Evolutionary conservation across 2,329 filamentous ascomycete genomes (phyloP).

Genomic region (Claviceps capensis): DNA sequence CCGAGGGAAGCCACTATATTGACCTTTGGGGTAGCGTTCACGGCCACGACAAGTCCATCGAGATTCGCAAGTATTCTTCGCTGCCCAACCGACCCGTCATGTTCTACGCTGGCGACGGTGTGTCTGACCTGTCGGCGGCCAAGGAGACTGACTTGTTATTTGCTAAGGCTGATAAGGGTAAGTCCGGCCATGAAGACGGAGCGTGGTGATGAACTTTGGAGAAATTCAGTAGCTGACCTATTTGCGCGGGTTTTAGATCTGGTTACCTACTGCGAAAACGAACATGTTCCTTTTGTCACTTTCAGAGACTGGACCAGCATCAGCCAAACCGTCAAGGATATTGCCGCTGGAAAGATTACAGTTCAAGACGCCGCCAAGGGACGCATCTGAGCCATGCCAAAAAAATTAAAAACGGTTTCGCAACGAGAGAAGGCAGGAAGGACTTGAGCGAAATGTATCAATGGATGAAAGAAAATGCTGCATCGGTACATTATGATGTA

Average conservation of each 20-base stretch:
- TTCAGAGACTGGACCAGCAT: slow-evolving; percentile 80
- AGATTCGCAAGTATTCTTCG: slow-evolving; percentile 74
- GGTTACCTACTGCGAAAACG: slow-evolving; percentile 70
- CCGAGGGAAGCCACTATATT: background rate
- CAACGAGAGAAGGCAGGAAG: too few species aligned
- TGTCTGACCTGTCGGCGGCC: slow-evolving; percentile 83
- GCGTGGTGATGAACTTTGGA: too few species aligned
- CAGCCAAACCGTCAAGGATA: slow-evolving; percentile 59
- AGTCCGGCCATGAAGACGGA: background rate
- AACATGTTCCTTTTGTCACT: slow-evolving; percentile 75
- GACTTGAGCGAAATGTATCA: too few species aligned
- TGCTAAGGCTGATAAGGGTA: slow-evolving; percentile 79
- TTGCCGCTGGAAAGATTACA: slow-evolving; percentile 57
- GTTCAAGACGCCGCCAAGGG: slow-evolving; percentile 55
- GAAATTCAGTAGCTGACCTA: background rate
- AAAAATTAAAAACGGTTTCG: background rate
- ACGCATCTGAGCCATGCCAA: slow-evolving; percentile 15
- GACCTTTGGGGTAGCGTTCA: slow-evolving; percentile 45
- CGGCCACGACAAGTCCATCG: slow-evolving; percentile 93
- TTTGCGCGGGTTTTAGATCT: slow-evolving; percentile 45
- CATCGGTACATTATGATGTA: background rate
- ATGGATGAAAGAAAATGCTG: background rate
- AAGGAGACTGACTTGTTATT: slow-evolving; percentile 88
- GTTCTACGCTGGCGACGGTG: slow-evolving; percentile 91
- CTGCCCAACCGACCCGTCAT: slow-evolving; percentile 66